Evolutionary conservation across 768 basidiomycete genomes (phyloP), one percentile per base, ranked within the genome.

Genomic region (Tylopilus intermedius): DNA sequence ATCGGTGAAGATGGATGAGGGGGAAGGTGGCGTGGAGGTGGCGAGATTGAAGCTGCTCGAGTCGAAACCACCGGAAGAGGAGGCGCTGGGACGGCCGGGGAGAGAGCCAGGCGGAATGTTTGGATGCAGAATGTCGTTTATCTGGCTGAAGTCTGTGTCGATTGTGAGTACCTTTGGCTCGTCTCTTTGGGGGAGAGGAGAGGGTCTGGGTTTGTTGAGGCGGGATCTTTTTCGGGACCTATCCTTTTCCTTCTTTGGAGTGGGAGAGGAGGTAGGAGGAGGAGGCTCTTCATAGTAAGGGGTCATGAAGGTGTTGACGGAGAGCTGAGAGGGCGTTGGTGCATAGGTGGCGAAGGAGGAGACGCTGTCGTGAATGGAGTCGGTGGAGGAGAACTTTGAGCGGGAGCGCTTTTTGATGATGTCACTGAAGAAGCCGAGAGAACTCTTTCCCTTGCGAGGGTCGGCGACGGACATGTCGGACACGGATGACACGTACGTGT

Each of bases 41-140:
- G 76, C 74, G 2, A 78, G 71, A 35, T 53, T 61, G 56, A 69
- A 71, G 46, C 70, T 64, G 39, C 71, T 71, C 30, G 65, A 52
- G 29, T 63, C 62, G n/a, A 61, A 49, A 10, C 47, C 45, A 41
- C 47, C 49, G 44, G 59, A 55, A 8, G 59, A 54, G 35, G 64
- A 47, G 50, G 50, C 46, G 51, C 58, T 49, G 61, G 53, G 54
- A 62, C 62, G 57, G 59, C 51, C 37, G 47, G 48, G 26, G 46
- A 51, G 27, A 8, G 57, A 48, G 26, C 44, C 35, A 0, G 64
- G 39, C 8, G 40, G 7, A 55, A 54, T 21, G 61, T 45, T 14
- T 54, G 49, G 15, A 62, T 92, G 76, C 56, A 95, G 72, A 62
- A 96, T 92, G 6, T 87, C 94, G 37, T 88, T 85, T 79, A 96